Conservation (phyloP, 306 rosid genomes). For the Sindora glabra region DNA sequence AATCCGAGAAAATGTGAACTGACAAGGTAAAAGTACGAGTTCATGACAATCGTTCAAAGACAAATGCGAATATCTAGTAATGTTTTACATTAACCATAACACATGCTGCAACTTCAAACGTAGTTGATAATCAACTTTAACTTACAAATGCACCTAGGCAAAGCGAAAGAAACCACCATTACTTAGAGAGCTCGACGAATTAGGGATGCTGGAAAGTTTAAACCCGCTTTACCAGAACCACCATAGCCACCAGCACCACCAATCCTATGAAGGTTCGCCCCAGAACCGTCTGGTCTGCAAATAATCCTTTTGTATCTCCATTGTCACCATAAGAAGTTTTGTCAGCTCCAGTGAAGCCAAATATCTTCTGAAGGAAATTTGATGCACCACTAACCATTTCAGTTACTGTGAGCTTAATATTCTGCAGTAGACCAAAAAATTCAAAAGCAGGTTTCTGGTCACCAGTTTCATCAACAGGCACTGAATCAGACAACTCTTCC, state of each 20-base stretch:
- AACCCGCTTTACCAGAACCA: slow-evolving; percentile 52
- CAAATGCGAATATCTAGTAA: too few relatives aligned
- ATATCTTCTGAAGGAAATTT: slow-evolving; percentile 37
- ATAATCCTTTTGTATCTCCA: slow-evolving; percentile 12
- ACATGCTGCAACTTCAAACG: too few relatives aligned
- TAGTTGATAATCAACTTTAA: too few relatives aligned
- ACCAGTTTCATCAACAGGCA: not conserved
- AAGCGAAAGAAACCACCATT: too few relatives aligned
- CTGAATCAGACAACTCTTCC: slow-evolving; percentile 17
- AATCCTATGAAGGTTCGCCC: slow-evolving; percentile 61
- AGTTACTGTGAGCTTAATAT: slow-evolving; percentile 28
- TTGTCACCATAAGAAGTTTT: slow-evolving; percentile 13
- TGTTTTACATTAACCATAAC: too few relatives aligned
- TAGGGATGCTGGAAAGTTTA: slow-evolving; percentile 14
- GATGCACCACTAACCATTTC: slow-evolving; percentile 39
- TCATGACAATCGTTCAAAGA: too few relatives aligned
- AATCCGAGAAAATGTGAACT: too few relatives aligned
- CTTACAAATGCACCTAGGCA: too few relatives aligned
- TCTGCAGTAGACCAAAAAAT: slow-evolving; percentile 19
- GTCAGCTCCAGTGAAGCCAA: slow-evolving; percentile 34
- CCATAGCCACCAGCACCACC: slow-evolving; percentile 53
- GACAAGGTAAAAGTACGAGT: too few relatives aligned
- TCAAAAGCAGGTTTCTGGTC: not conserved
- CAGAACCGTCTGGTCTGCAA: slow-evolving; percentile 8
- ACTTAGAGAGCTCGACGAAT: slow-evolving; percentile 31